These are phyloP conservation scores for Dentipellis fragilis DNA, from an alignment of 768 basidiomycete species.

Conservation along the genomic window DNA sequence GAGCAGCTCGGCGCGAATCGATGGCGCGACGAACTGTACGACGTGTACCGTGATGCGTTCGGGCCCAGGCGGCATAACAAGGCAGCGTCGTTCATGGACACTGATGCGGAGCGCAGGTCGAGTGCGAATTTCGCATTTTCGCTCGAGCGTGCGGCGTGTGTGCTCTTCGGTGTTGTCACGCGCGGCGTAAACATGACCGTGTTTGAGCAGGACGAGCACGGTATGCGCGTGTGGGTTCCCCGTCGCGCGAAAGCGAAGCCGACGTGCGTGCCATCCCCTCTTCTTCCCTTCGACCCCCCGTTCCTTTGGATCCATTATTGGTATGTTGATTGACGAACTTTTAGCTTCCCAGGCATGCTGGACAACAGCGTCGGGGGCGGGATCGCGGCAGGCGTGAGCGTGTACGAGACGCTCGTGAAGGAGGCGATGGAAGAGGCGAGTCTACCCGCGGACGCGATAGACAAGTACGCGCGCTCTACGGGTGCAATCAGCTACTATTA, in stretches of 20 bases:
- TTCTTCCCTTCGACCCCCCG: not conserved
- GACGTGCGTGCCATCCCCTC: slow-evolving; percentile 46
- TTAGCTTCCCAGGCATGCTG: slow-evolving; percentile 73
- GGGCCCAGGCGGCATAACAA: slow-evolving; percentile 8
- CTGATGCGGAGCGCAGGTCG: slow-evolving; percentile 6
- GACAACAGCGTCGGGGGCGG: slow-evolving; percentile 94
- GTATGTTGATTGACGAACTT: not conserved
- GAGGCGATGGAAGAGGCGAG: slow-evolving; percentile 94
- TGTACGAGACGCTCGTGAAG: slow-evolving; percentile 73
- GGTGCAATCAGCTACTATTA: slow-evolving; percentile 81
- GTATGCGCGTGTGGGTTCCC: slow-evolving; percentile 76
- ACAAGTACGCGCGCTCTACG: slow-evolving; percentile 42
- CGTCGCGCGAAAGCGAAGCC: slow-evolving; percentile 78
- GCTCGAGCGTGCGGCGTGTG: slow-evolving; percentile 84
- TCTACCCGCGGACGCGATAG: slow-evolving; percentile 52
- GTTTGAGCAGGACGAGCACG: slow-evolving; percentile 42
- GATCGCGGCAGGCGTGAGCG: slow-evolving; percentile 67
- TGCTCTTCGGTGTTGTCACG: slow-evolving; percentile 82
- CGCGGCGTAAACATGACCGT: slow-evolving; percentile 92
- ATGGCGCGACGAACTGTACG: slow-evolving; percentile 83
- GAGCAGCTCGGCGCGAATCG: slow-evolving; percentile 63
- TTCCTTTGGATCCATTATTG: not conserved
- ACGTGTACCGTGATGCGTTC: slow-evolving; percentile 64
- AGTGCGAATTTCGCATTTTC: slow-evolving; percentile 65
- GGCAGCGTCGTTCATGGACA: slow-evolving; percentile 18